These are phyloP conservation scores for Ceratocystis harringtonii DNA, from an alignment of 2,329 filamentous ascomycete genomes.

Conservation along the genomic window DNA sequence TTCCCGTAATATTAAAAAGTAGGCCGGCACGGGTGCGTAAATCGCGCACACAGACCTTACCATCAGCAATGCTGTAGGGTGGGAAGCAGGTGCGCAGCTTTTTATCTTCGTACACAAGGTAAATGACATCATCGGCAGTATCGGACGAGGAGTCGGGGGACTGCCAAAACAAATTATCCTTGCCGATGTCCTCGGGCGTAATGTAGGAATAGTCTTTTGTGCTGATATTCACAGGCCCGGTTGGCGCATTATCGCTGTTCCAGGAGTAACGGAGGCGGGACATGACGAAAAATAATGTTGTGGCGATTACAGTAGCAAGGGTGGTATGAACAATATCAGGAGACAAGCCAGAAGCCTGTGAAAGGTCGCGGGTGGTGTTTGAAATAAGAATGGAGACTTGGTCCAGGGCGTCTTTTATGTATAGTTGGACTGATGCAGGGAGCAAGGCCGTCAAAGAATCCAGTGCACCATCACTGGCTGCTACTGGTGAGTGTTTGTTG, in stretches of 20 bases:
- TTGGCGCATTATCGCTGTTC: slow-evolving; percentile 29
- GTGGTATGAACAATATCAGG: slow-evolving; percentile 33
- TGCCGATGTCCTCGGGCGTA: slow-evolving; percentile 56
- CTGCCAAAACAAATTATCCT: slow-evolving; percentile 22
- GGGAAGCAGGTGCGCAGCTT: slow-evolving; percentile 36
- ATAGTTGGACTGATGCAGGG: slow-evolving; percentile 33
- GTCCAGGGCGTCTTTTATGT: slow-evolving; percentile 30
- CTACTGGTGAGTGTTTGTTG: slow-evolving; percentile 28
- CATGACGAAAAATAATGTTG: slow-evolving; percentile 27
- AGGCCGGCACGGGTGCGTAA: slow-evolving; percentile 52
- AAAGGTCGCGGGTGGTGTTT: slow-evolving; percentile 37
- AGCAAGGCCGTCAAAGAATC: slow-evolving; percentile 41
- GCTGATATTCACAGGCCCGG: slow-evolving; percentile 39
- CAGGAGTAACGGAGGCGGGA: slow-evolving; percentile 37
- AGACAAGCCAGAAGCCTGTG: slow-evolving; percentile 35
- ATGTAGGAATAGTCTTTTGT: slow-evolving; percentile 72
- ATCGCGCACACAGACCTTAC: slow-evolving; percentile 51
- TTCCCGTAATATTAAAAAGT: slow-evolving; percentile 50
- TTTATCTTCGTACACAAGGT: slow-evolving; percentile 6
- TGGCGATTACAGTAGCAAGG: slow-evolving; percentile 34
- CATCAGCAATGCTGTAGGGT: slow-evolving; percentile 59
- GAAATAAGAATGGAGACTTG: slow-evolving; percentile 28
- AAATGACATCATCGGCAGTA: slow-evolving; percentile 11
- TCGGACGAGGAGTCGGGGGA: not conserved
- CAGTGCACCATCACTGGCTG: slow-evolving; percentile 28